phyloP scores from a whole-genome alignment of 1,284 basidiomycete species.

The Austroboletus niveus region DNA sequence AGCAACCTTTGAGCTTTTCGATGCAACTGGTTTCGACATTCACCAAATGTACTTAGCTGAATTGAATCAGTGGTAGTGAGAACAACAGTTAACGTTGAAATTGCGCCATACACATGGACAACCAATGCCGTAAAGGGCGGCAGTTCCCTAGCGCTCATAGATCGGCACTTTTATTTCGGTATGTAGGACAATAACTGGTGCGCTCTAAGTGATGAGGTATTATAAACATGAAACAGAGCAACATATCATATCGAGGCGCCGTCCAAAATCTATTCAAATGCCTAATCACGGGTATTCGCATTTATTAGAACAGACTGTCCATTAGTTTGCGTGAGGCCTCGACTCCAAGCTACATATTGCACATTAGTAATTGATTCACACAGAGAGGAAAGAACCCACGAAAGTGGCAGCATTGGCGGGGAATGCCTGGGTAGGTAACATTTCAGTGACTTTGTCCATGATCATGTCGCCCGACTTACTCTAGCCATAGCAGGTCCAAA shows the following conservation, averaged over 20 bases:
- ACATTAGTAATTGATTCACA: neutral
- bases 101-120: no score
- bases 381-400: slow-evolving; percentile 50
- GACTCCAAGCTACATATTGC: slow-evolving; percentile 64
- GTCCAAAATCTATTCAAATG: slow-evolving; percentile 8
- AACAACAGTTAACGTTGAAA: no score
- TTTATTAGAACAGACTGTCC: slow-evolving; percentile 61
- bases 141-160: neutral
- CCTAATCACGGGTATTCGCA: slow-evolving; percentile 6
- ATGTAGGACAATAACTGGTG: neutral
- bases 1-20: slow-evolving; percentile 14
- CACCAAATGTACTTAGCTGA: neutral
- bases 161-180: slow-evolving; percentile 1
- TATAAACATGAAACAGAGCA: slow-evolving; percentile 4
- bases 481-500: slow-evolving; percentile 96
- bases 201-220: slow-evolving; percentile 10
- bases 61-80: no score
- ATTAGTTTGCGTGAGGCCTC: slow-evolving; percentile 75
- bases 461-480: slow-evolving; percentile 44
- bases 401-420: slow-evolving; percentile 96
- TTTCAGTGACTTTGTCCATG: slow-evolving; percentile 5
- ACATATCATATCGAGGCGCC: slow-evolving; percentile 12
- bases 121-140: slow-evolving; percentile 17
- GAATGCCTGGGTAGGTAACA: slow-evolving; percentile 61
- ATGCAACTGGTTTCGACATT: slow-evolving; percentile 24